Evolutionary conservation across 2,329 filamentous ascomycete genomes (phyloP).

Genomic region (Neofusicoccum ribis): DNA sequence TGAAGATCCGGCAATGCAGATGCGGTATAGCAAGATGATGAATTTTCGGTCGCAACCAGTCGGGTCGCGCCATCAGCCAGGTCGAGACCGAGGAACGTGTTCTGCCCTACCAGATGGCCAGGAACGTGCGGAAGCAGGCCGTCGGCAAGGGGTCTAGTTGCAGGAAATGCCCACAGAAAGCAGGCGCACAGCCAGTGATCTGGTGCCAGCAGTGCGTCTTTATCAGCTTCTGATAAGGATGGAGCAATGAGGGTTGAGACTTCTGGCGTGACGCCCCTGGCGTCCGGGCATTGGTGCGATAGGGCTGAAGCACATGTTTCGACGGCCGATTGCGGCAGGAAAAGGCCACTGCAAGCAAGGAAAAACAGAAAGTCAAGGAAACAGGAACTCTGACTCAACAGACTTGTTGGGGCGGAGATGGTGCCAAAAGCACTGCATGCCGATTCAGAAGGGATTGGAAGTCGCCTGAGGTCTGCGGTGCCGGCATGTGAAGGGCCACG

Average conservation of each 20-base stretch:
- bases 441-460: background rate
- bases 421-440: background rate
- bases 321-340: background rate
- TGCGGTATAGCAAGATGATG: background rate
- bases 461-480: background rate
- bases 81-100: background rate
- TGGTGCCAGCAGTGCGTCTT: background rate
- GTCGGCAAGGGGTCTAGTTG: background rate
- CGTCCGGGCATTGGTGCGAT: slow-evolving; percentile 12
- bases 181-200: background rate
- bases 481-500: slow-evolving; percentile 5
- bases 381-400: background rate
- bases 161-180: background rate
- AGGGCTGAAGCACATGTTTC: slow-evolving; percentile 13
- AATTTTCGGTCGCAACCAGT: background rate
- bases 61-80: background rate
- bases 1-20: slow-evolving; percentile 3
- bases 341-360: background rate
- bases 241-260: background rate
- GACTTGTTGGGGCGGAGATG: background rate
- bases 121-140: slow-evolving; percentile 3
- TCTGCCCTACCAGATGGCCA: slow-evolving; percentile 7
- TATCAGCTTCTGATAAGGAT: slow-evolving; percentile 7
- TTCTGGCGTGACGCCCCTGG: background rate
- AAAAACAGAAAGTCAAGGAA: background rate